Evolutionary conservation across 2,329 filamentous ascomycete species (phyloP).

Genomic region (Aspergillus novofumigatus): DNA sequence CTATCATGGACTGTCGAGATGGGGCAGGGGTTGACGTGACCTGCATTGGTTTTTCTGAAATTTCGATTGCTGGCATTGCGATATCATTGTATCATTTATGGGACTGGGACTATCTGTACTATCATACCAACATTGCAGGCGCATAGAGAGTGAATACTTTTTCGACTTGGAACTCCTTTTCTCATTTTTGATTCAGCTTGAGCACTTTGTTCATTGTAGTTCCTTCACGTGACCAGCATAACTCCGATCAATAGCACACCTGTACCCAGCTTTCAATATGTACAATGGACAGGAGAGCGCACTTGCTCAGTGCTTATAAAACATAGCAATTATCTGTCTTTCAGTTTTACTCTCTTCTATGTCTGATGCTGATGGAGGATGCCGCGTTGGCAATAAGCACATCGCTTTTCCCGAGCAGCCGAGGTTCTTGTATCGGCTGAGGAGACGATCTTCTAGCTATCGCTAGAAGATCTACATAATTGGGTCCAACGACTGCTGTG

Average conservation of each 20-base stretch:
- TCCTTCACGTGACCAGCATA: constrained; percentile 1
- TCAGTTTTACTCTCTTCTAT: neutral
- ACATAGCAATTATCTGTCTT: neutral
- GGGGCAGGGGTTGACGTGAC: constrained; percentile 10
- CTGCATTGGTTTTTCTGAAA: constrained; percentile 6
- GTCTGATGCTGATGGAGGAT: neutral
- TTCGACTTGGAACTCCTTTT: neutral
- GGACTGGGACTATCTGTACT: constrained; percentile 15
- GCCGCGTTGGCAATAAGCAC: neutral
- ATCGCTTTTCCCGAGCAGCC: neutral
- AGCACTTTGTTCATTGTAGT: neutral
- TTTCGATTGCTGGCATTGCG: constrained; percentile 7
- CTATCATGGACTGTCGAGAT: constrained; percentile 1
- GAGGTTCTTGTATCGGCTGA: constrained; percentile 2
- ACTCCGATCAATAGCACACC: neutral
- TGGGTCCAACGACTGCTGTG: neutral
- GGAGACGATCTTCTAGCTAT: neutral
- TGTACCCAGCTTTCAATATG: neutral
- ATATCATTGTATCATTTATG: constrained; percentile 26
- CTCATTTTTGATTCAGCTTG: neutral
- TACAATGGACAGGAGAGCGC: neutral
- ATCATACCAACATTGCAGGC: constrained; percentile 30
- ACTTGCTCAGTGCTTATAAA: neutral
- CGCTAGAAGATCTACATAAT: neutral
- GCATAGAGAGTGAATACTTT: constrained; percentile 20